Evolutionary conservation across 768 basidiomycete species (phyloP).

Genomic region (Dacryopinax primogenitus): DNA sequence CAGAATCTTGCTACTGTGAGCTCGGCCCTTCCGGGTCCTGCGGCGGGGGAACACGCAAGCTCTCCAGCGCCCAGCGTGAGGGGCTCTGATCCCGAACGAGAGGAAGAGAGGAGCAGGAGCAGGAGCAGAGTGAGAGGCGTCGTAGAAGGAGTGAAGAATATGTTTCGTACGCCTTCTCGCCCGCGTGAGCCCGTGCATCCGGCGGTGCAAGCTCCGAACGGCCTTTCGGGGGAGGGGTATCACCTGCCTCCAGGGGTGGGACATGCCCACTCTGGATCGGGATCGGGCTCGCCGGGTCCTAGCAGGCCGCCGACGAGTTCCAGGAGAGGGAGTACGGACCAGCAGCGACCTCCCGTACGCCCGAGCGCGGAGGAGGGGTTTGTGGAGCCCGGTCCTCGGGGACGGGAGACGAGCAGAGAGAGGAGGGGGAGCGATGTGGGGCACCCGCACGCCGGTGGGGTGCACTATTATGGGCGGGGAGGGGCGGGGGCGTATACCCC

Average conservation of each 20-base stretch:
- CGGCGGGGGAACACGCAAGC: background rate
- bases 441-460: background rate
- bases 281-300: background rate
- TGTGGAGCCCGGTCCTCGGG: background rate
- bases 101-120: background rate
- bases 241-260: background rate
- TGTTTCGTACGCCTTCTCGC: background rate
- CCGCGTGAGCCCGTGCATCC: background rate
- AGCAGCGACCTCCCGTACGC: too few species aligned
- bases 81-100: background rate
- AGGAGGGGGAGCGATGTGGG: conserved; percentile 17
- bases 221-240: background rate
- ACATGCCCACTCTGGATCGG: background rate
- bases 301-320: background rate
- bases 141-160: background rate
- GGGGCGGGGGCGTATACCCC: background rate
- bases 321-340: background rate
- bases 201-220: background rate
- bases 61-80: background rate
- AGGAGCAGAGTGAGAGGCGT: background rate
- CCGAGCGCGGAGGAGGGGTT: background rate
- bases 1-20: background rate
- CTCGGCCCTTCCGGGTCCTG: background rate
- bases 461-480: background rate
- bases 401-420: background rate